Evolutionary conservation across 164 flowering plant genomes (phyloP), one percentile per base, ranked within the genome.

Genomic region (Magnolia officinalis): DNA sequence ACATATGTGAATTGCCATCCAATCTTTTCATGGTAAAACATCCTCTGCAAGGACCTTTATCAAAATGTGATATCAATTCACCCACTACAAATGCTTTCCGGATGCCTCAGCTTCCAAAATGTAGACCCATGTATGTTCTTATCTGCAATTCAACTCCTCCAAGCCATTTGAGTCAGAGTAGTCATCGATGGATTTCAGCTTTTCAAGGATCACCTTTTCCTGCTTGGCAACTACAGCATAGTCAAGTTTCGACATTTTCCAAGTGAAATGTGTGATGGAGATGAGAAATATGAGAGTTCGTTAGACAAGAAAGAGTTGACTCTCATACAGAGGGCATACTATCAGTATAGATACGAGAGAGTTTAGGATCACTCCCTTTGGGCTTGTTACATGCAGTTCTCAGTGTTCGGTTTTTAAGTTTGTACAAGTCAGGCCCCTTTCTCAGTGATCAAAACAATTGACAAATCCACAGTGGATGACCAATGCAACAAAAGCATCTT

Each of bases 151-250:
- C 67, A 75, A 75, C 23, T 74, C 78, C 67, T 81, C 82, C 72
- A 69, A 31, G 70, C 78, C 75, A 79, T 52, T 80, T 14, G 76
- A 72, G 58, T 75, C 80, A 10, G 87, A 78, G 71, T 78, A 84
- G 19, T 87, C 88, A 61, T 87, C 86, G 13, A 87, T 66, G 58
- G 85, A 79, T 76, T 82, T 83, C 78, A 95, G 84, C 83, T 85
- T 93, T 75, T 86, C 90, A 55, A 95, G 88, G 16, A 95, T 90
- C 78, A 92, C 67, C 77, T 70, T 88, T 84, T 95, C 98, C 83
- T 95, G 98, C 82, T 88, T 89, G 79, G 87, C 88, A 85, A 92
- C 94, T 91, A 73, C 63, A 50, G 63, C 49, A 51, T 37, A 55
- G 89, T 89, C 76, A 91, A 87, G 91, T 71, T 80, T 72, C 21